Conservation (phyloP, 176 grass and related monocot genomes). For the Pharus latifolius region DNA sequence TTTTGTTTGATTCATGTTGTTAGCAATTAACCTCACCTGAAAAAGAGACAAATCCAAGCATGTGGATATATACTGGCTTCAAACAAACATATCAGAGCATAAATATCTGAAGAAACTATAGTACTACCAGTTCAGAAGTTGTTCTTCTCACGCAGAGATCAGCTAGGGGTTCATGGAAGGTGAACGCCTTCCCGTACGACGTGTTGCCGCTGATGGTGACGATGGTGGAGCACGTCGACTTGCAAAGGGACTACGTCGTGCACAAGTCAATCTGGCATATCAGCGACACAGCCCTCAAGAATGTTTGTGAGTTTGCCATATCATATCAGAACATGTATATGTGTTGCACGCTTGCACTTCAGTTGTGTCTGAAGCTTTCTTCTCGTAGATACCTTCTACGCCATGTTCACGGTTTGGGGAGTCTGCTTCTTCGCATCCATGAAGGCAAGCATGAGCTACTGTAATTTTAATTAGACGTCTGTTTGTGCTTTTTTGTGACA, state of each 20-base stretch:
- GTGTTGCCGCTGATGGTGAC: slow-evolving; percentile 70
- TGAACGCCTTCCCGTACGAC: slow-evolving; percentile 54
- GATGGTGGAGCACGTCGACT: slow-evolving; percentile 71
- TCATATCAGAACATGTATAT: background rate
- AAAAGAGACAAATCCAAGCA: no score
- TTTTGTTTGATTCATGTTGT: no score
- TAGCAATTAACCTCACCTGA: no score
- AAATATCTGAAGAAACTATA: no score
- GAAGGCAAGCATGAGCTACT: slow-evolving; percentile 31
- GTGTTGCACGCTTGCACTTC: background rate
- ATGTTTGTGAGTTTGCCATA: slow-evolving; percentile 51
- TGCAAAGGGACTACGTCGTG: slow-evolving; percentile 63
- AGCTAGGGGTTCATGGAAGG: slow-evolving; percentile 21
- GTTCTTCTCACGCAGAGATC: slow-evolving; percentile 1
- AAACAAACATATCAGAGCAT: no score
- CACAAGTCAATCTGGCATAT: slow-evolving; percentile 87
- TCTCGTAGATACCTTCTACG: slow-evolving; percentile 60
- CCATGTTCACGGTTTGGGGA: slow-evolving; percentile 85
- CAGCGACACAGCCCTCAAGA: slow-evolving; percentile 64
- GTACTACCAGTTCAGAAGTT: background rate
- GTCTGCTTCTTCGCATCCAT: slow-evolving; percentile 83
- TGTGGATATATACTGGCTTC: no score
- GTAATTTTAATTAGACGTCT: no score
- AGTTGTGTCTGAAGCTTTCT: background rate
- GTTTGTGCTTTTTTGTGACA: background rate